phyloP scores from a whole-genome alignment of 495 filamentous ascomycete species.

The Aspergillus taichungensis region DNA sequence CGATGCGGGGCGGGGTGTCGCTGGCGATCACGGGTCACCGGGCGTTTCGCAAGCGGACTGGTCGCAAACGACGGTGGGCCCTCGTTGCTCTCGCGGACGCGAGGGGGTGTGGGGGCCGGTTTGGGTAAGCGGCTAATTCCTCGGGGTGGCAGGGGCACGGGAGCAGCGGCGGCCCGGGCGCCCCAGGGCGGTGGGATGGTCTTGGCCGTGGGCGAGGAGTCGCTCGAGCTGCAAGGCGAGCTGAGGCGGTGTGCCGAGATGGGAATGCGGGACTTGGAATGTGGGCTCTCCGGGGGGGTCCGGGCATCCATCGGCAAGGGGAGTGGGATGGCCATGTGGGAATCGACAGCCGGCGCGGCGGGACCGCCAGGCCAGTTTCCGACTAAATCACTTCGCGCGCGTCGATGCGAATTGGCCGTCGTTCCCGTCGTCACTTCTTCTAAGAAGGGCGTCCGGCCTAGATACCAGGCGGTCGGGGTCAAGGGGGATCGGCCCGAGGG shows the following conservation, averaged over 20 bases:
- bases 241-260: constrained; percentile 41
- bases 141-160: constrained; percentile 33
- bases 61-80: constrained; percentile 23
- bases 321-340: constrained; percentile 32
- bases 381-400: constrained; percentile 39
- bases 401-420: constrained; percentile 32
- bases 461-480: constrained; percentile 50
- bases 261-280: constrained; percentile 51
- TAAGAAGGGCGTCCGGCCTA: constrained; percentile 37
- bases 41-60: constrained; percentile 28
- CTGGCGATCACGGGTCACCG: constrained; percentile 23
- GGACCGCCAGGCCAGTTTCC: constrained; percentile 13
- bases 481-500: constrained; percentile 32
- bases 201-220: constrained; percentile 34
- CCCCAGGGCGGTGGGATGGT: constrained; percentile 33
- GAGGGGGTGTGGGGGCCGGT: constrained; percentile 27
- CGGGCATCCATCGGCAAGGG: constrained; percentile 25
- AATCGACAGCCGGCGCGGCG: constrained; percentile 22
- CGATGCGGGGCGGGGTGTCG: constrained; percentile 29
- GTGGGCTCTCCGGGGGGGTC: constrained; percentile 28
- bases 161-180: constrained; percentile 17
- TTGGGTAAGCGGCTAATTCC: constrained; percentile 37
- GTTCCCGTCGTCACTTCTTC: constrained; percentile 34
- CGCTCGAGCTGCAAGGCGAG: constrained; percentile 38
- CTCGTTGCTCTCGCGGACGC: constrained; percentile 20